Percentiles rank a stretch among this genome's conserved stretches.
Evolutionary conservation across 2,329 filamentous ascomycete species (phyloP).

Genomic region (Neofusicoccum sp.): DNA sequence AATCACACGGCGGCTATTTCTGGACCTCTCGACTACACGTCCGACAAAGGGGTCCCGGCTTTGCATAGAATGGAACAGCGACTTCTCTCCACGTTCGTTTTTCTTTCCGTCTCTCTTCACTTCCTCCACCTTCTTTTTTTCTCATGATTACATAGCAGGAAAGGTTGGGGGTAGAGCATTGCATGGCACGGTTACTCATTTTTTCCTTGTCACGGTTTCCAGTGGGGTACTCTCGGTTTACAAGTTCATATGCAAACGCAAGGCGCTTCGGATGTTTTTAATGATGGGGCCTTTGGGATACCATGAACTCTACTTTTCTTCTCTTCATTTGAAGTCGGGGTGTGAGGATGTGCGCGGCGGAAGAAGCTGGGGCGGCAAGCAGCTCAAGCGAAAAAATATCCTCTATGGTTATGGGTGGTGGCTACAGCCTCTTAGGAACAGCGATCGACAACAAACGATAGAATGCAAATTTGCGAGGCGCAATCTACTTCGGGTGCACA

Average conservation of each 20-base stretch:
- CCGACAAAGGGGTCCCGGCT: too few relatives aligned
- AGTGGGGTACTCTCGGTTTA: neutral
- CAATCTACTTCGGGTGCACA: too few relatives aligned
- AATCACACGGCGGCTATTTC: too few relatives aligned
- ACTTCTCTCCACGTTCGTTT: neutral
- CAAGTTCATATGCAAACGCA: neutral
- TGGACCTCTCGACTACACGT: too few relatives aligned
- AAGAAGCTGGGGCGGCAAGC: too few relatives aligned
- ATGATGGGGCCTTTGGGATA: slow-evolving; percentile 3
- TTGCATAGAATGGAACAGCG: too few relatives aligned
- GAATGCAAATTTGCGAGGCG: too few relatives aligned
- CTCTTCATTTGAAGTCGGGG: neutral
- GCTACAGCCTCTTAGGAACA: too few relatives aligned
- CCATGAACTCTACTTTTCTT: neutral
- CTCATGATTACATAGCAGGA: neutral
- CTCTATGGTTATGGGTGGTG: too few relatives aligned
- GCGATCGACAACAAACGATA: too few relatives aligned
- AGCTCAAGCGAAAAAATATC: too few relatives aligned
- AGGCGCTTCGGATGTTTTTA: slow-evolving; percentile 1
- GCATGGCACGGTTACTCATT: neutral
- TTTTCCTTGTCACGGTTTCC: neutral
- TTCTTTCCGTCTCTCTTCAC: neutral
- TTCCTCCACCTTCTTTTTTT: slow-evolving; percentile 3
- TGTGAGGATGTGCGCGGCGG: too few relatives aligned
- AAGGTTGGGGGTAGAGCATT: neutral